Percentiles rank a stretch among this genome's conserved stretches.
phyloP scores from a whole-genome alignment of 2,329 filamentous ascomycete genomes.

The Helotiales sp. region DNA sequence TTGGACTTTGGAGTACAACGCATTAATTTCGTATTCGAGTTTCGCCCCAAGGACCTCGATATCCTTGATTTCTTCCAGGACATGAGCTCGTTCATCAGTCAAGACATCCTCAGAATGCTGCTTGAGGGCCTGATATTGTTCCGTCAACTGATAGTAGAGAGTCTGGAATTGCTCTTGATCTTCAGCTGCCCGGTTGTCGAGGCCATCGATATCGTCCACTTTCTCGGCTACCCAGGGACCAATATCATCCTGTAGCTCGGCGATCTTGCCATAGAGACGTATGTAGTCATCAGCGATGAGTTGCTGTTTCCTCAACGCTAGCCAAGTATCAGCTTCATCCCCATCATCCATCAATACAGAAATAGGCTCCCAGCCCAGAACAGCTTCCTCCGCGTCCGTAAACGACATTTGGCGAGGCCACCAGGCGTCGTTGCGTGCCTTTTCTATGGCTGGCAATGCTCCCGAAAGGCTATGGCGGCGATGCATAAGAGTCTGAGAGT shows the following conservation, averaged over 20 bases:
- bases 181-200: slow-evolving; percentile 62
- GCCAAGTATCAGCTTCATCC: slow-evolving; percentile 31
- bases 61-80: slow-evolving; percentile 74
- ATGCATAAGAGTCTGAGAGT: slow-evolving; percentile 51
- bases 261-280: slow-evolving; percentile 53
- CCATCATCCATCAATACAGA: slow-evolving; percentile 42
- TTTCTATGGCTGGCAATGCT: slow-evolving; percentile 34
- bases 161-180: slow-evolving; percentile 66
- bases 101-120: slow-evolving; percentile 69
- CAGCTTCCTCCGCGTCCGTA: slow-evolving; percentile 71
- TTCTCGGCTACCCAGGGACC: slow-evolving; percentile 62
- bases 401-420: slow-evolving; percentile 77
- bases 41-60: slow-evolving; percentile 80
- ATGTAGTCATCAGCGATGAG: slow-evolving; percentile 54
- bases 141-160: slow-evolving; percentile 69
- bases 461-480: slow-evolving; percentile 61
- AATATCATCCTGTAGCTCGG: slow-evolving; percentile 51
- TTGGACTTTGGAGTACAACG: slow-evolving; percentile 75
- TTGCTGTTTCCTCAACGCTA: slow-evolving; percentile 37
- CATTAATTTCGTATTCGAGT: slow-evolving; percentile 87
- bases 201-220: slow-evolving; percentile 52
- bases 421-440: slow-evolving; percentile 53
- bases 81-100: slow-evolving; percentile 63
- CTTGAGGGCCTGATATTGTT: slow-evolving; percentile 67
- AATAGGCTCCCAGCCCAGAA: slow-evolving; percentile 65